Evolutionary conservation across 805 yeast species (phyloP).

Genomic region (Teunomyces tritomae): DNA sequence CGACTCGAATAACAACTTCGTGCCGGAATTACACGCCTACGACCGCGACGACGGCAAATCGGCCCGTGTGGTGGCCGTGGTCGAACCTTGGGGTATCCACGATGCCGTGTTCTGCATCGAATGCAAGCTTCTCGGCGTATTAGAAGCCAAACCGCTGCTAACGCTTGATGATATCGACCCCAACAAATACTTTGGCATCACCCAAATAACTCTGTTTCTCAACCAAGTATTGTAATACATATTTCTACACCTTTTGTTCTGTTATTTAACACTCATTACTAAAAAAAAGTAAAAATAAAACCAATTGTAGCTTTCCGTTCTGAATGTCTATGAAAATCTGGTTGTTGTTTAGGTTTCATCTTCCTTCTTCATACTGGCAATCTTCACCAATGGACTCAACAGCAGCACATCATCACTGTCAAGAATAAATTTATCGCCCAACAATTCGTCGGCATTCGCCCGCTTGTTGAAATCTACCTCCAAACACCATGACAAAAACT

Average conservation of each 20-base stretch:
- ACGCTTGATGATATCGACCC: constrained; percentile 7
- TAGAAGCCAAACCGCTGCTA: constrained; percentile 6
- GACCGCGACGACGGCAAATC: constrained; percentile 13
- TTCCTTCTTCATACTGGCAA: constrained; percentile 65
- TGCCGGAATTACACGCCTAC: constrained; percentile 19
- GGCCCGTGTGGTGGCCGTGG: constrained; percentile 20
- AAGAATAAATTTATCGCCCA: constrained; percentile 61
- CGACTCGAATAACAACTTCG: constrained; percentile 18
- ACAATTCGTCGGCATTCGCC: constrained; percentile 71
- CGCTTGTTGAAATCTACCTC: constrained; percentile 82
- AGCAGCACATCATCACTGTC: constrained; percentile 61
- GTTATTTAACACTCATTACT: neutral
- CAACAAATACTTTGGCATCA: constrained; percentile 20
- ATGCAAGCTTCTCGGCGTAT: constrained; percentile 15
- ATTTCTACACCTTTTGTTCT: neutral
- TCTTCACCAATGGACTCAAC: constrained; percentile 70
- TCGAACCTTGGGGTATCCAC: constrained; percentile 40
- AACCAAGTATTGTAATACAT: constrained; percentile 12
- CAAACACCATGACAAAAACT: constrained; percentile 73
- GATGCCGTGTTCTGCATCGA: constrained; percentile 30
- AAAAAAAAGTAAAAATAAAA: no score
- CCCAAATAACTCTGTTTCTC: constrained; percentile 22
- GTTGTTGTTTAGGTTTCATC: constrained; percentile 9
- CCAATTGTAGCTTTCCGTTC: no score
- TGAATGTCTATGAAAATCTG: neutral